Evolutionary conservation across 2,329 filamentous ascomycete species (phyloP).

Genomic region (Didymella segeticola): DNA sequence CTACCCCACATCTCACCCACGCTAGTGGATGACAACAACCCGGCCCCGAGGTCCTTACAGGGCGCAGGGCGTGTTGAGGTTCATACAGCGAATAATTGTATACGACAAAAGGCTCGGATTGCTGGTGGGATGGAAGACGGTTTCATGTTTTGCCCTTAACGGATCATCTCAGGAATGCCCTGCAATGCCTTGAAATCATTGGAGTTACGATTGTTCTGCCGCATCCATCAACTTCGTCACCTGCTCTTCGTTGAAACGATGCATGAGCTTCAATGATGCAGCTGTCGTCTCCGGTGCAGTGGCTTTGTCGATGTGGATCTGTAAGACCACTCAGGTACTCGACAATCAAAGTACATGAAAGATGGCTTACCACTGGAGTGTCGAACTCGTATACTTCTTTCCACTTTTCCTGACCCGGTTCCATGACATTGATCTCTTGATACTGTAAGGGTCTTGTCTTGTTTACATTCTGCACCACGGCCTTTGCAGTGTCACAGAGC

Average conservation of each 20-base stretch:
- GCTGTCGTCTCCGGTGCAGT: conserved; percentile 59
- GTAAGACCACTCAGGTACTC: conserved; percentile 33
- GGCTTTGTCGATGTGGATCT: conserved; percentile 68
- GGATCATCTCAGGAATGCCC: background rate
- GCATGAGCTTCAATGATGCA: conserved; percentile 75
- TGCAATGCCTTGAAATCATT: background rate
- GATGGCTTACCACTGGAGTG: conserved; percentile 71
- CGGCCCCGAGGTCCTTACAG: conserved; percentile 12
- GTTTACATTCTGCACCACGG: conserved; percentile 72
- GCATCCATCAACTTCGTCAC: conserved; percentile 73
- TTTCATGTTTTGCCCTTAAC: background rate
- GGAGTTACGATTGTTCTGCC: conserved; percentile 31
- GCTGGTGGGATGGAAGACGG: background rate
- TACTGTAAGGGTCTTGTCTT: conserved; percentile 71
- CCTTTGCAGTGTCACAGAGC: conserved; percentile 72
- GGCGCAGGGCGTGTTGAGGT: conserved; percentile 1
- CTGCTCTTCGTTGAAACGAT: conserved; percentile 72
- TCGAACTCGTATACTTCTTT: conserved; percentile 80
- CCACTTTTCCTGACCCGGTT: conserved; percentile 68
- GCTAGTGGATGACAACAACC: conserved; percentile 18
- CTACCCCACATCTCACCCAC: conserved; percentile 27
- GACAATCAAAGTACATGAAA: background rate
- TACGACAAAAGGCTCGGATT: background rate
- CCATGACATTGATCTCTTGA: conserved; percentile 73
- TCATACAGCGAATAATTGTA: background rate